These are phyloP conservation scores for Lodderomyces margitis DNA, from an alignment of 1,139 yeast species.

Conservation along the genomic window DNA sequence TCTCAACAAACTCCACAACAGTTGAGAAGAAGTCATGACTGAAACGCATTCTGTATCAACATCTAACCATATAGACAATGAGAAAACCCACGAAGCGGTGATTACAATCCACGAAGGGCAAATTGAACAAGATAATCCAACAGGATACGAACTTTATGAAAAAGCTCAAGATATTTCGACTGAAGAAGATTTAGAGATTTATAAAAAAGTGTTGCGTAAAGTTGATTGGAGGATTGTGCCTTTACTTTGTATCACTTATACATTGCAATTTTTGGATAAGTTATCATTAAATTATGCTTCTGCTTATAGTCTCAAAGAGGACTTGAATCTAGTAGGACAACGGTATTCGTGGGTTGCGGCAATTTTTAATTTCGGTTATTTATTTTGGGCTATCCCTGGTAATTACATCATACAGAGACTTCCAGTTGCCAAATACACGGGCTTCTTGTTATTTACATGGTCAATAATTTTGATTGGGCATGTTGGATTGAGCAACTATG, in stretches of 20 bases:
- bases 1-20: no score
- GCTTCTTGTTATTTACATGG: slow-evolving; percentile 48
- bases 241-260: slow-evolving; percentile 45
- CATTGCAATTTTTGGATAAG: slow-evolving; percentile 50
- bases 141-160: slow-evolving; percentile 31
- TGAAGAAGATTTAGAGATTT: slow-evolving; percentile 25
- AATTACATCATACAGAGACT: slow-evolving; percentile 49
- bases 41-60: background rate
- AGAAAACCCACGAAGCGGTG: background rate
- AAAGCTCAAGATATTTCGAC: slow-evolving; percentile 26
- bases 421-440: slow-evolving; percentile 54
- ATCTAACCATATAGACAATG: background rate
- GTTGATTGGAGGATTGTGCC: slow-evolving; percentile 44
- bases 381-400: slow-evolving; percentile 54
- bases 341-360: slow-evolving; percentile 54
- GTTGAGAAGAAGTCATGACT: background rate
- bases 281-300: slow-evolving; percentile 41
- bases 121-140: slow-evolving; percentile 12
- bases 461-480: slow-evolving; percentile 50
- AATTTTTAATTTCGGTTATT: slow-evolving; percentile 53
- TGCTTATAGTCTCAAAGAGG: slow-evolving; percentile 23
- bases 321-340: slow-evolving; percentile 22
- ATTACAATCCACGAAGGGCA: background rate
- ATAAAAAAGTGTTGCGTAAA: slow-evolving; percentile 29
- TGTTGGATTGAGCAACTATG: slow-evolving; percentile 43